Percentiles rank a stretch among this genome's conserved stretches.
These are phyloP conservation scores for Alternaria infectoria DNA, from an alignment of 2,329 filamentous ascomycete genomes.

Conservation along the genomic window DNA sequence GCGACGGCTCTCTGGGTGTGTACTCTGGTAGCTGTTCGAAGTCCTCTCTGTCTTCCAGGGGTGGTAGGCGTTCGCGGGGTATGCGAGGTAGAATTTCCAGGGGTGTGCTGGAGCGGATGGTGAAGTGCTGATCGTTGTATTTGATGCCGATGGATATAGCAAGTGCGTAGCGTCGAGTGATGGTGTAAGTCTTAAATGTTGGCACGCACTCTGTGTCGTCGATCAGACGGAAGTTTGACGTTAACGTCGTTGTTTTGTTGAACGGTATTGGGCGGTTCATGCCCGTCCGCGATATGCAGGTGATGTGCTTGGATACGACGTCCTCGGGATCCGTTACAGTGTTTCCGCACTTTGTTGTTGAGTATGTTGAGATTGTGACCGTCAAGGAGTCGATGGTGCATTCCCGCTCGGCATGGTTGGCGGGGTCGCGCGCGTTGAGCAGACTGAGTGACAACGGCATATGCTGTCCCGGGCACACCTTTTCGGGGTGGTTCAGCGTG, in stretches of 20 bases:
- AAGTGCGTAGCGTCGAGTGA: constrained; percentile 40
- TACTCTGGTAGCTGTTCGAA: constrained; percentile 42
- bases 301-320: constrained; percentile 36
- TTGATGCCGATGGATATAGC: constrained; percentile 35
- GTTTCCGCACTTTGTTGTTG: constrained; percentile 39
- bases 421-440: constrained; percentile 25
- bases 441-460: constrained; percentile 40
- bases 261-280: constrained; percentile 33
- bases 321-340: constrained; percentile 36
- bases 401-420: constrained; percentile 22
- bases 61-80: constrained; percentile 14
- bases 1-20: constrained; percentile 31
- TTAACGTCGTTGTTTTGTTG: constrained; percentile 25
- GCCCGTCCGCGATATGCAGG: constrained; percentile 35
- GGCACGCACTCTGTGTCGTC: constrained; percentile 44
- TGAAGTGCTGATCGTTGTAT: constrained; percentile 34
- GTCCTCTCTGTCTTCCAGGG: constrained; percentile 28
- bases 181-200: constrained; percentile 44
- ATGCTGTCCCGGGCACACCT: constrained; percentile 39
- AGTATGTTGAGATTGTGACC: constrained; percentile 41
- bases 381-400: constrained; percentile 37
- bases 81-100: constrained; percentile 41
- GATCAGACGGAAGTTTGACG: constrained; percentile 41
- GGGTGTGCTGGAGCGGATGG: constrained; percentile 30
- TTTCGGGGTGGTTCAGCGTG: constrained; percentile 35